Conservation (phyloP, 1,284 basidiomycete species). For the Mrakiaceae sp. region DNA sequence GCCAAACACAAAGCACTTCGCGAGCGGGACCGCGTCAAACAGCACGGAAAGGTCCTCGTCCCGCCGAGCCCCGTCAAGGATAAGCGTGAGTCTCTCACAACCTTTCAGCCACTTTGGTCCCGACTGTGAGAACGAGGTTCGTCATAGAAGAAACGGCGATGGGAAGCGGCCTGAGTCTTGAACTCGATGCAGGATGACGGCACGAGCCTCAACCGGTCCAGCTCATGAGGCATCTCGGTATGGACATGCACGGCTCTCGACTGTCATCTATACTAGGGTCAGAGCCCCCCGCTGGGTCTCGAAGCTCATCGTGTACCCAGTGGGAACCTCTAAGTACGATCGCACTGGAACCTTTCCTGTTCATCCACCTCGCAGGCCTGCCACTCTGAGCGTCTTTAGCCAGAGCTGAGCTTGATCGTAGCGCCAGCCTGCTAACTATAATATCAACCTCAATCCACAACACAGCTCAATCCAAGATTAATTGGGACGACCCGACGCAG, state of each 20-base stretch:
- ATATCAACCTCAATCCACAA: background rate
- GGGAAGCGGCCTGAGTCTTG: background rate
- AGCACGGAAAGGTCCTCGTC: conserved; percentile 10
- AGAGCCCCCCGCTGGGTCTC: no score
- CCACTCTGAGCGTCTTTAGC: no score
- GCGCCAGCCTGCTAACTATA: no score
- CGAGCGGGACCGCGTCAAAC: background rate
- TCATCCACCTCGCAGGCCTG: no score
- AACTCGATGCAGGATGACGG: background rate
- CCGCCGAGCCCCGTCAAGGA: conserved; percentile 13
- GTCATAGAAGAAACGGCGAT: background rate
- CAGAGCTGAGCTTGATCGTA: no score
- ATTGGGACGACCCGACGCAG: background rate
- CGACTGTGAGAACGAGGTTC: background rate
- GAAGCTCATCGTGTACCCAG: no score
- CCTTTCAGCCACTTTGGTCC: no score
- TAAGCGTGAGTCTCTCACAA: background rate
- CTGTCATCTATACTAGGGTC: background rate
- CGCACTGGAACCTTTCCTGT: no score
- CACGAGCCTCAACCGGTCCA: no score
- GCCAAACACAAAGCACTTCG: background rate
- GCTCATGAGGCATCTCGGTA: background rate
- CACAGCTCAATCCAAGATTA: background rate
- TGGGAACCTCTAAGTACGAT: no score
- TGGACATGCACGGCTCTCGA: background rate